Percentiles rank a stretch among this genome's conserved stretches.
These are phyloP conservation scores for Elsinoe fawcettii DNA, from an alignment of 2,329 filamentous ascomycete species.

Conservation along the genomic window DNA sequence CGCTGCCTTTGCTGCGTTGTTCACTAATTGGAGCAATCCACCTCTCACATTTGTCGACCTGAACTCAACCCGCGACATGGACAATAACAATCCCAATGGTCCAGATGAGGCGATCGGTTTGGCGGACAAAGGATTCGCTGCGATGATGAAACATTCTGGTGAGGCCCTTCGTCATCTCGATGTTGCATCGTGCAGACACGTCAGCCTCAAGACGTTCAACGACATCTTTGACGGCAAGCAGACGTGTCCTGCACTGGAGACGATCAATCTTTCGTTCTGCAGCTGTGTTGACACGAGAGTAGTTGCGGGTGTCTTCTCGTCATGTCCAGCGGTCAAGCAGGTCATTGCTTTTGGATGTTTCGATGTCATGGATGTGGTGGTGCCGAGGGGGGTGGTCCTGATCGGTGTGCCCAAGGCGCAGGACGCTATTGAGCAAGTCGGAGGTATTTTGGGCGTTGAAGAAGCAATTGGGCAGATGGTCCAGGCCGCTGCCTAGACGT, in stretches of 20 bases:
- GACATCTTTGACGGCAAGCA: slow-evolving; percentile 58
- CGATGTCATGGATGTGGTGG: slow-evolving; percentile 47
- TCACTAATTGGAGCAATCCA: slow-evolving; percentile 67
- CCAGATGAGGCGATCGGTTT: slow-evolving; percentile 60
- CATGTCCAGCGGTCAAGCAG: slow-evolving; percentile 42
- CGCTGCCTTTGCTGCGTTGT: slow-evolving; percentile 62
- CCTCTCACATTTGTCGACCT: slow-evolving; percentile 65
- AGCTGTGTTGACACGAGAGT: slow-evolving; percentile 48
- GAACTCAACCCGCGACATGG: slow-evolving; percentile 67
- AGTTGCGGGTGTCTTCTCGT: slow-evolving; percentile 45
- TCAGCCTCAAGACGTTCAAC: slow-evolving; percentile 63
- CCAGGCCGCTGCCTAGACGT: slow-evolving; percentile 19
- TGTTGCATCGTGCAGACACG: slow-evolving; percentile 77
- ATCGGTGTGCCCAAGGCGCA: slow-evolving; percentile 54
- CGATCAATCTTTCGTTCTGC: slow-evolving; percentile 57
- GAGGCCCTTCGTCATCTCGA: slow-evolving; percentile 58
- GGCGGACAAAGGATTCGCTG: slow-evolving; percentile 65
- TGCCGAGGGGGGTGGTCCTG: slow-evolving; percentile 51
- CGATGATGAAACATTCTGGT: slow-evolving; percentile 79
- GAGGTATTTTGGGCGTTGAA: slow-evolving; percentile 31
- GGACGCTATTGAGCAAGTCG: slow-evolving; percentile 48
- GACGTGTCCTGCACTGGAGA: slow-evolving; percentile 60
- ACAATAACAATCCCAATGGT: slow-evolving; percentile 60
- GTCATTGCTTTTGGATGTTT: slow-evolving; percentile 58
- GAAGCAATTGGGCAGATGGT: slow-evolving; percentile 30